Base-by-base conservation (phyloP, 148 eudicot genomes). In the Rhododendron mucronatum region DNA sequence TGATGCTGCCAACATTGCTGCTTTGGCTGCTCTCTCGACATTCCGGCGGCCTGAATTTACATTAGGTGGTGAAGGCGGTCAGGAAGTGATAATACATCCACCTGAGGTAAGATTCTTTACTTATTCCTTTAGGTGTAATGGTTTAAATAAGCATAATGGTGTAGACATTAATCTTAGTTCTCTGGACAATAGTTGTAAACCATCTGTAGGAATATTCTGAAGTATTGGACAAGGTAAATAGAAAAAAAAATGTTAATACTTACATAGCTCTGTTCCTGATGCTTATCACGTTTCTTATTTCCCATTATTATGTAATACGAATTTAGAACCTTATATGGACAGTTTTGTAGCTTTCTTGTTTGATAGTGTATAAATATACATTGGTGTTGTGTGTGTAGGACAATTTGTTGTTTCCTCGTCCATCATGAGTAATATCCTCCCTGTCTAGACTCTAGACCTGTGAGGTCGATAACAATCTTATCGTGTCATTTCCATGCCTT, bases 1-100 rank as follows among this genome's bases (percentile, higher is more conserved):
- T 87, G 98, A 97, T 94, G 96, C 99, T 89, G 99, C 99, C 91
- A 97, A 97, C 90, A 91, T 93, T 90, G 98, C 99, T 88, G 99
- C 99, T 86, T 91, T 96, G 90, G 93, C 94, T 85, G 96, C 99
- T 78, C 97, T 96, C 33, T 89, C 91, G 83, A 95, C 98, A 80
- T 97, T 94, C 87, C 92, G 94, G 87, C 92, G 96, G 91, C 98
- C 98, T 87, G 99, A 95, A 79, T 97, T 96, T 88, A 89, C 98
- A 47, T 80, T 93, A 80, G 97, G 92, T n/a, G 98, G 95, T 79
- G 94, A 93, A 76, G 93, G 94, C 86, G 95, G 93, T 73, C 92
- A 93, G 89, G 94, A 96, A 90, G 96, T 95, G 79, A 90, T 80
- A 65, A 86, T 97, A 39, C 98, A 95, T 91, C 93, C 95, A 78